phyloP scores from a whole-genome alignment of 352 stramenopile genomes.

The Globisporangium takayamanum region DNA sequence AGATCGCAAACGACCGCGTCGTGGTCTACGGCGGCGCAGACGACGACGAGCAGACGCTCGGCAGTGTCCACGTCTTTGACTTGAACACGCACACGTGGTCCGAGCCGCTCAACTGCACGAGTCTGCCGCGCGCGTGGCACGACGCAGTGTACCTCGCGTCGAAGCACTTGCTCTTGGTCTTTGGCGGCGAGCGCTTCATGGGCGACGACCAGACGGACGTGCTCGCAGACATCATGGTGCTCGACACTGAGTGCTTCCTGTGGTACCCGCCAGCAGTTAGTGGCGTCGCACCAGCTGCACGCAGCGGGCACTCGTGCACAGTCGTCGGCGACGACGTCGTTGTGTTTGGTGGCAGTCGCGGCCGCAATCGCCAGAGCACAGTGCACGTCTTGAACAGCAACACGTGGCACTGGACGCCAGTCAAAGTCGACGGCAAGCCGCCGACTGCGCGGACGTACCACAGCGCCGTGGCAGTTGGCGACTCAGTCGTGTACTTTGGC shows the following conservation, averaged over 20 bases:
- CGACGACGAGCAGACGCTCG: constrained; percentile 76
- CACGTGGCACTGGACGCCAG: constrained; percentile 85
- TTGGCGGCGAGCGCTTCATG: constrained; percentile 84
- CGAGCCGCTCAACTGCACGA: constrained; percentile 86
- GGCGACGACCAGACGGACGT: constrained; percentile 58
- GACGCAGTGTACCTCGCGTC: constrained; percentile 82
- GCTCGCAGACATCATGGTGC: constrained; percentile 84
- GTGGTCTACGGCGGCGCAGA: constrained; percentile 91
- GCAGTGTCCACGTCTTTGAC: constrained; percentile 86
- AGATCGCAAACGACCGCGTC: constrained; percentile 80
- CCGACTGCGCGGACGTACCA: constrained; percentile 90
- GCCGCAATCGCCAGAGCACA: constrained; percentile 64
- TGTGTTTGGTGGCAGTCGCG: constrained; percentile 71
- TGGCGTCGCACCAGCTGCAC: constrained; percentile 48
- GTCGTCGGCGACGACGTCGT: constrained; percentile 69
- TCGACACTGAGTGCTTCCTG: constrained; percentile 92
- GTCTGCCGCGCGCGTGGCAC: constrained; percentile 87
- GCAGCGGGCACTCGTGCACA: constrained; percentile 72
- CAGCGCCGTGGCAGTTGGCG: constrained; percentile 57
- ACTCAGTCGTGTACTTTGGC: constrained; percentile 90
- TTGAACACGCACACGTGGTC: constrained; percentile 67
- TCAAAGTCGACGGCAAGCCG: constrained; percentile 85
- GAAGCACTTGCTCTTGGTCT: constrained; percentile 89
- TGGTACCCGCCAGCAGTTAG: constrained; percentile 90
- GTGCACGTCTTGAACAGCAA: constrained; percentile 76